These are phyloP conservation scores for Phyllosticta citribraziliensis DNA, from an alignment of 2,329 filamentous ascomycete species.

Conservation along the genomic window DNA sequence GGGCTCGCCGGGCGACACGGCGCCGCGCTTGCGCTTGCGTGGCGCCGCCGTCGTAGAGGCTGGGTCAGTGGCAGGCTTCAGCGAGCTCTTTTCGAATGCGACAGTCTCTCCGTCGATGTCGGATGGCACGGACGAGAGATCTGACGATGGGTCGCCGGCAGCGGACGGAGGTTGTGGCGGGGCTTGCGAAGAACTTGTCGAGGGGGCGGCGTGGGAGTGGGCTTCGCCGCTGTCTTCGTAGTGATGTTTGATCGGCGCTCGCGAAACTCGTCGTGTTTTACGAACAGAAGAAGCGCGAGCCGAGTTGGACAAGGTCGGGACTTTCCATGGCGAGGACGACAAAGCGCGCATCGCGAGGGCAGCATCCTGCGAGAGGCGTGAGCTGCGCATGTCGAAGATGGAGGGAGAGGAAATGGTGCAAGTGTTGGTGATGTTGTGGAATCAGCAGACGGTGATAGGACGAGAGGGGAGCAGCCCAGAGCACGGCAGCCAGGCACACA, in stretches of 20 bases:
- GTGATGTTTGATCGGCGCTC: slow-evolving; percentile 19
- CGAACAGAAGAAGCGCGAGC: not conserved
- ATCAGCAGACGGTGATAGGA: not conserved
- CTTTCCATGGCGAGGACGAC: slow-evolving; percentile 4
- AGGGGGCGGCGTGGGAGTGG: not conserved
- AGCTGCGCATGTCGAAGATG: slow-evolving; percentile 24
- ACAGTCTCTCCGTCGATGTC: slow-evolving; percentile 12
- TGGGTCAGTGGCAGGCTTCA: not conserved
- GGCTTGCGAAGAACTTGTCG: not conserved
- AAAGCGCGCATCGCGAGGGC: slow-evolving; percentile 10
- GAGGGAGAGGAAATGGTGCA: not conserved
- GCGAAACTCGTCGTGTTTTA: slow-evolving; percentile 16
- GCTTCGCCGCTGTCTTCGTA: slow-evolving; percentile 12
- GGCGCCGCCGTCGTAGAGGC: slow-evolving; percentile 10
- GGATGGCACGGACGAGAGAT: slow-evolving; percentile 23
- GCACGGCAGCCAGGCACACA: not conserved
- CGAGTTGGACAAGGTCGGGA: not conserved
- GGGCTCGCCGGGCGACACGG: slow-evolving; percentile 9
- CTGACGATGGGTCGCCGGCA: slow-evolving; percentile 15
- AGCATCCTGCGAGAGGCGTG: slow-evolving; percentile 28
- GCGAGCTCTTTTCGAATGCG: not conserved
- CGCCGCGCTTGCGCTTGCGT: slow-evolving; percentile 41
- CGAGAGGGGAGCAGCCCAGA: no score
- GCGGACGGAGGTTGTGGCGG: not conserved
- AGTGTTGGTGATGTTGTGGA: not conserved